phyloP scores from a whole-genome alignment of 768 basidiomycete genomes.

The Lactarius deliciosus region DNA sequence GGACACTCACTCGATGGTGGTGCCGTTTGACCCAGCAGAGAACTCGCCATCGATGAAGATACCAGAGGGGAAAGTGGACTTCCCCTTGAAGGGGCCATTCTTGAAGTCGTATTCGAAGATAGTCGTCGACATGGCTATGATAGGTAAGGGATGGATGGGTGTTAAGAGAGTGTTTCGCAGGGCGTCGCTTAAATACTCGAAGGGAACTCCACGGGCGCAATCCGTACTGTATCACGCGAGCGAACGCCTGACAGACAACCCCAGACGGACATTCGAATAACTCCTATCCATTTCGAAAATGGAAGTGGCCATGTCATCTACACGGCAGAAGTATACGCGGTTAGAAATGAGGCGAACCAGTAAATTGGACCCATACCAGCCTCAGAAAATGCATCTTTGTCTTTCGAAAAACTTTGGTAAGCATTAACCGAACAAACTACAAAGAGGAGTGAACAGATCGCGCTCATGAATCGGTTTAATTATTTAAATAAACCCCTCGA shows the following conservation, averaged over 20 bases:
- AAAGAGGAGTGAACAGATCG: too few relatives aligned
- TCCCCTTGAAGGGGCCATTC: conserved; percentile 57
- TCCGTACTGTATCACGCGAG: conserved; percentile 8
- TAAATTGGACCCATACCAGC: too few relatives aligned
- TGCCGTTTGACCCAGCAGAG: conserved; percentile 51
- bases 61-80: conserved; percentile 56
- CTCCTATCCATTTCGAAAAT: background rate
- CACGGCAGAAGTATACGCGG: too few relatives aligned
- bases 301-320: background rate
- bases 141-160: background rate
- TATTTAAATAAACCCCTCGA: too few relatives aligned
- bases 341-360: too few relatives aligned
- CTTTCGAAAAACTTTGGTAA: too few relatives aligned
- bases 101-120: conserved; percentile 54
- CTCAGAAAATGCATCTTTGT: too few relatives aligned
- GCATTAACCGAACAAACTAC: too few relatives aligned
- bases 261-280: conserved; percentile 2
- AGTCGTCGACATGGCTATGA: conserved; percentile 41
- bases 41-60: conserved; percentile 73
- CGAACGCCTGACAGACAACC: conserved; percentile 1
- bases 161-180: background rate
- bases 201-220: background rate
- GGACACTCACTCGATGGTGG: conserved; percentile 66
- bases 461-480: too few relatives aligned
- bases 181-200: too few relatives aligned